Percentiles rank a stretch among this genome's conserved stretches.
Evolutionary conservation across 108 stramenopile genomes (phyloP).

Genomic region (Phaeodactylum tricornutum): DNA sequence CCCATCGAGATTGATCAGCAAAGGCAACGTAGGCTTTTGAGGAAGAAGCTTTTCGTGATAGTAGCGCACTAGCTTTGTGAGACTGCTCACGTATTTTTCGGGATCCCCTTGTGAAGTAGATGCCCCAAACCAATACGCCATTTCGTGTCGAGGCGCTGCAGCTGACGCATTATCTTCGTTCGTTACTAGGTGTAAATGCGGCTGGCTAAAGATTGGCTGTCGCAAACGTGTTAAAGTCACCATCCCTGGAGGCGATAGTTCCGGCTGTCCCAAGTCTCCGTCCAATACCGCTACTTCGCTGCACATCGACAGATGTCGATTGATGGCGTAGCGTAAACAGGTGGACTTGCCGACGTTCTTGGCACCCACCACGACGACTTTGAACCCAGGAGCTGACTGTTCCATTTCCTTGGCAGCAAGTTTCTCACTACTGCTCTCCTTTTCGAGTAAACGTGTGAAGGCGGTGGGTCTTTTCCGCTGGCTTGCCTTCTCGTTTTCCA

Average conservation of each 20-base stretch:
- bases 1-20: constrained; percentile 89
- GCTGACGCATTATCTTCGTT: neutral
- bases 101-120: constrained; percentile 72
- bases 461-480: too few species aligned
- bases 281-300: constrained; percentile 70
- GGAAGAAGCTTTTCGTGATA: too few species aligned
- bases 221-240: constrained; percentile 44
- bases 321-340: constrained; percentile 62
- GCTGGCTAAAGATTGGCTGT: constrained; percentile 65
- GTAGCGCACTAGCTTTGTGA: constrained; percentile 29
- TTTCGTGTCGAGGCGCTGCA: constrained; percentile 1
- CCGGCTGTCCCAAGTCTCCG: constrained; percentile 88
- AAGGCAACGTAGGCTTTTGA: constrained; percentile 23
- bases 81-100: constrained; percentile 43
- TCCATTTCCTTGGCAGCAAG: too few species aligned
- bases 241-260: constrained; percentile 80
- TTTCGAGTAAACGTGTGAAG: too few species aligned
- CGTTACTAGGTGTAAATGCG: constrained; percentile 26
- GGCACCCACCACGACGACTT: constrained; percentile 70
- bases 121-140: constrained; percentile 62
- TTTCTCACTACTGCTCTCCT: too few species aligned
- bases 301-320: constrained; percentile 47
- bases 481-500: too few species aligned
- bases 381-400: too few species aligned
- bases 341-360: constrained; percentile 91